Evolutionary conservation across 148 eudicot genomes (phyloP).

Genomic region (Fagopyrum tataricum): DNA sequence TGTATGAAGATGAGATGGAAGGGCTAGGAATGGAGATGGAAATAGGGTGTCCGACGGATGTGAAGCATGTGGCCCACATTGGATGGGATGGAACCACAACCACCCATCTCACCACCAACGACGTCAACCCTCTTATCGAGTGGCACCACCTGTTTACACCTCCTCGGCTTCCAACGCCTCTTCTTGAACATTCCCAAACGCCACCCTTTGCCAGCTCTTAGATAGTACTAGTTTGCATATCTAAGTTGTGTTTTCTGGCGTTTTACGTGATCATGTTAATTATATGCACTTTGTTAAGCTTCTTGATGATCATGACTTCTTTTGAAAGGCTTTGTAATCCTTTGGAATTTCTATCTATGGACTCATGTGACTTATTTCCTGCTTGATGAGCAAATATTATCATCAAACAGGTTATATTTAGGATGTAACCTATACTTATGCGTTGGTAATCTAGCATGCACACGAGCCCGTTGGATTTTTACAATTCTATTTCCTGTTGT

Average conservation of each 20-base stretch:
- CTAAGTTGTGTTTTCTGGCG: background rate
- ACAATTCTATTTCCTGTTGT: too few species aligned
- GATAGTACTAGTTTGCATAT: background rate
- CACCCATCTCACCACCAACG: slow-evolving; percentile 12
- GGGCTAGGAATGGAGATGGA: slow-evolving; percentile 57
- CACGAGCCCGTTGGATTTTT: too few species aligned
- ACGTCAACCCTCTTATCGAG: slow-evolving; percentile 21
- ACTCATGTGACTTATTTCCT: too few species aligned
- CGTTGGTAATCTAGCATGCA: too few species aligned
- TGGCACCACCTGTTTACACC: slow-evolving; percentile 33
- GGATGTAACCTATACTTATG: too few species aligned
- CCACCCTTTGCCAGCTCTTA: background rate
- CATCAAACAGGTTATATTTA: too few species aligned
- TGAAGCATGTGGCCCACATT: slow-evolving; percentile 77
- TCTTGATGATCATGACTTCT: background rate
- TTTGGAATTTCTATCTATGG: background rate
- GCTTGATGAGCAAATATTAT: too few species aligned
- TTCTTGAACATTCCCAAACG: background rate
- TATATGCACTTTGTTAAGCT: background rate
- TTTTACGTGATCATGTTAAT: background rate
- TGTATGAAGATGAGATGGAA: slow-evolving; percentile 58
- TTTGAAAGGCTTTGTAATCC: background rate
- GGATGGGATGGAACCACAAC: slow-evolving; percentile 56
- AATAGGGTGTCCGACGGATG: slow-evolving; percentile 70
- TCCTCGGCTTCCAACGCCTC: background rate